Evolutionary conservation across 441 rosid genomes (phyloP), one percentile per base, ranked within the genome.

Genomic region (Hypseocharis bilobata): DNA sequence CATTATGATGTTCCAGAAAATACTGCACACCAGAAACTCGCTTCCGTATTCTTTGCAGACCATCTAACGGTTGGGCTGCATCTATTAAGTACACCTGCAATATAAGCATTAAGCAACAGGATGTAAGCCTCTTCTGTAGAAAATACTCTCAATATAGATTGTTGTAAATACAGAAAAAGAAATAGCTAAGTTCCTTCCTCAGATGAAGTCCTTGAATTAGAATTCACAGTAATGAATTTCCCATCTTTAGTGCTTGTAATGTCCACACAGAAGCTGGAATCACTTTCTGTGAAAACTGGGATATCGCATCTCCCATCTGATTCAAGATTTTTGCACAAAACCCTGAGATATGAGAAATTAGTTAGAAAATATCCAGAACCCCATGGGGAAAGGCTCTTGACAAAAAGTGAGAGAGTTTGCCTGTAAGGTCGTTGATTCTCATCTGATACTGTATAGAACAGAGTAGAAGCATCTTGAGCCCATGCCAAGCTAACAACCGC

Each of bases 221-320:
- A 92, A 81, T 92, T 92, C 78, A 92, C 85, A 63, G 98, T 86
- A 34, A 89, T 85, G 72, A 89, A 89, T 85, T 88, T 88, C 81
- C 93, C 98, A 73, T 89, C 96, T 86, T 92, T 92, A 11, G 96
- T 92, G 66, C 84, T 81, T 49, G 98, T 83, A 76, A 89, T 82
- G 78, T 92, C 98, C 66, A 92, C 93, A 76, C 93, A 89, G 70
- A 81, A 89, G 70, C 86, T 77, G n/a, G 88, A 71, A 75, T 86
- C 88, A 40, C 29, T 82, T 81, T 92, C 96, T 0, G 76, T 70
- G 70, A 77, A 89, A 38, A 88, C 75, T 7, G 69, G 63, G 6
- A 66, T 51, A 66, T 83, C 88, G 72, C 63, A 78, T 40, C 59
- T 54, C 73, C 71, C 66, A 26, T 78, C 70, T 19, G 87, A 80